Conservation (phyloP, 1,284 basidiomycete genomes). For the Baeospora myosura region DNA sequence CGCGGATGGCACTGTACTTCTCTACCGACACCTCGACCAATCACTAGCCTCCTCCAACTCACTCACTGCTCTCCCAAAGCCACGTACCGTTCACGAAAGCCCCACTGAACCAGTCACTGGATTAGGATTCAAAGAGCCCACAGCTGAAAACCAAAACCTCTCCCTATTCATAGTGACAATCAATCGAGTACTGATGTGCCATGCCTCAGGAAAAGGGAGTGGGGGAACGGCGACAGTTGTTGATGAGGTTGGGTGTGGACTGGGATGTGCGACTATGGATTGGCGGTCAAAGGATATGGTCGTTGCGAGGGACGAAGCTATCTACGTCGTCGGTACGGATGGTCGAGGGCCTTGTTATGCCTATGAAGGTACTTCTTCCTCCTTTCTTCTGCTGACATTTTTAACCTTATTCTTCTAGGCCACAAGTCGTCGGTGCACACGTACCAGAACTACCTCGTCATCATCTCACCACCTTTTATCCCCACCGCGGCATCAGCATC, state of each 20-base stretch:
- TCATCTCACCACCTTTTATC: constrained; percentile 80
- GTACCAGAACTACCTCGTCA: constrained; percentile 77
- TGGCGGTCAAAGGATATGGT: constrained; percentile 68
- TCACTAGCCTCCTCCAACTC: constrained; percentile 66
- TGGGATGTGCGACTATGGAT: constrained; percentile 83
- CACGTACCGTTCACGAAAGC: constrained; percentile 72
- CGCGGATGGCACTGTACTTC: constrained; percentile 89
- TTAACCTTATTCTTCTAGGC: constrained; percentile 33
- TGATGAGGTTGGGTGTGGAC: constrained; percentile 79
- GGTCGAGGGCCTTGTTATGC: constrained; percentile 84
- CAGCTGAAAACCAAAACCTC: constrained; percentile 41
- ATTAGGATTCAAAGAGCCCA: constrained; percentile 76
- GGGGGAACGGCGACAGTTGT: constrained; percentile 63
- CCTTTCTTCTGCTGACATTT: constrained; percentile 2
- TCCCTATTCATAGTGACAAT: constrained; percentile 87
- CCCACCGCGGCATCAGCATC: constrained; percentile 60
- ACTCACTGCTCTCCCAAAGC: constrained; percentile 72
- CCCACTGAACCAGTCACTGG: constrained; percentile 85
- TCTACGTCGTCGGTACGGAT: constrained; percentile 81
- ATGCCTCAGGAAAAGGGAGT: constrained; percentile 70
- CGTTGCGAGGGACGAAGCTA: constrained; percentile 87
- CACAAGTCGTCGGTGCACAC: constrained; percentile 65
- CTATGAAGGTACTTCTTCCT: constrained; percentile 66
- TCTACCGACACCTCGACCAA: constrained; percentile 88
- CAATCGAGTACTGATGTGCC: constrained; percentile 71